Conservation (phyloP, 2,329 filamentous ascomycete genomes). For the Aspergillus neoniger region DNA sequence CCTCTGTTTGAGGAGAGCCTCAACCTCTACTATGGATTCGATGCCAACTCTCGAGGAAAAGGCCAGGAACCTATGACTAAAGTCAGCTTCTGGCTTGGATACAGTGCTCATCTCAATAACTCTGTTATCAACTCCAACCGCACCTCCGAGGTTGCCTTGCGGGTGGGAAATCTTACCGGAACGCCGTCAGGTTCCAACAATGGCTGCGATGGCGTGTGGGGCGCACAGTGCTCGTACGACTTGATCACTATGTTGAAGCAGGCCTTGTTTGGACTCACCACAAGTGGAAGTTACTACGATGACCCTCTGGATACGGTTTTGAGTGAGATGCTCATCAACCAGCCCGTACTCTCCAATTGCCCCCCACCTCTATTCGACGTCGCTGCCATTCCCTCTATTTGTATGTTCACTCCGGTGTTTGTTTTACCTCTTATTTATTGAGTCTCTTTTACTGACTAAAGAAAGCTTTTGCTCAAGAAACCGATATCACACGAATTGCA, state of each 20-base stretch:
- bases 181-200: constrained; percentile 37
- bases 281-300: constrained; percentile 29
- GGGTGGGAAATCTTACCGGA: constrained; percentile 41
- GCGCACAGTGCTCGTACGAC: constrained; percentile 33
- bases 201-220: constrained; percentile 43
- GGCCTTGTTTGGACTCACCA: constrained; percentile 30
- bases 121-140: constrained; percentile 34
- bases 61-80: constrained; percentile 39
- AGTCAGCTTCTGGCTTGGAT: constrained; percentile 40
- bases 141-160: constrained; percentile 40
- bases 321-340: constrained; percentile 28
- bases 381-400: constrained; percentile 33
- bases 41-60: constrained; percentile 34
- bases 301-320: constrained; percentile 35
- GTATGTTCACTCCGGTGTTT: constrained; percentile 25
- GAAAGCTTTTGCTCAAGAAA: constrained; percentile 37
- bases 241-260: constrained; percentile 32
- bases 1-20: constrained; percentile 37
- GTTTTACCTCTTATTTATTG: constrained; percentile 2
- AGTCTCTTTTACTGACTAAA: constrained; percentile 2
- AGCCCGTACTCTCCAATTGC: constrained; percentile 30
- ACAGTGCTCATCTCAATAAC: constrained; percentile 32
- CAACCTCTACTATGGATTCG: constrained; percentile 39
- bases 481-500: constrained; percentile 26
- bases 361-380: constrained; percentile 37